These are phyloP conservation scores for Ganoderma meredithae DNA, from an alignment of 1,284 basidiomycete genomes.

Conservation along the genomic window DNA sequence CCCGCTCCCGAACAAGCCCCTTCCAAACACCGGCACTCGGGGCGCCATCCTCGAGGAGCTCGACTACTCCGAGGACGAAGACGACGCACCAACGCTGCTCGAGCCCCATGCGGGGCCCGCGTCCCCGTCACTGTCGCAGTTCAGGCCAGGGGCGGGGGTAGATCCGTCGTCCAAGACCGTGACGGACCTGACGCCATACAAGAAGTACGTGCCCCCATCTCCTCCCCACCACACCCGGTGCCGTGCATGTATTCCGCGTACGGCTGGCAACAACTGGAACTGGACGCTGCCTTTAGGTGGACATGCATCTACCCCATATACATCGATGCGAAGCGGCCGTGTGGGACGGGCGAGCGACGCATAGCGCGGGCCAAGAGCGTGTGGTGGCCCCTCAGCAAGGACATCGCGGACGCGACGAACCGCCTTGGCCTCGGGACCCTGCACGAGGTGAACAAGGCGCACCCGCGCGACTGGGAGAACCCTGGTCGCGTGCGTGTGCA, in stretches of 20 bases:
- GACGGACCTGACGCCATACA: slow-evolving; percentile 80
- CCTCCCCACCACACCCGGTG: background rate
- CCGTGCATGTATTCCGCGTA: slow-evolving; percentile 10
- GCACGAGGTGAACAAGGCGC: slow-evolving; percentile 89
- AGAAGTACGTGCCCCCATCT: slow-evolving; percentile 56
- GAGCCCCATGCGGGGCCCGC: slow-evolving; percentile 53
- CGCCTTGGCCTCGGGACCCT: slow-evolving; percentile 81
- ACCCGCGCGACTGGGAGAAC: slow-evolving; percentile 97
- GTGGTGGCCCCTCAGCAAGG: slow-evolving; percentile 95
- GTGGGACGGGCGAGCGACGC: slow-evolving; percentile 83
- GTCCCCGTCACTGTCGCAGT: slow-evolving; percentile 53
- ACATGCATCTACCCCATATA: slow-evolving; percentile 96
- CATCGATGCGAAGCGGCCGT: slow-evolving; percentile 93
- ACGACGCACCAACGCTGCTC: slow-evolving; percentile 42
- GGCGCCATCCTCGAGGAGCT: slow-evolving; percentile 85
- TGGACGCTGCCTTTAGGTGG: slow-evolving; percentile 66
- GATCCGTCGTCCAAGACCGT: slow-evolving; percentile 45
- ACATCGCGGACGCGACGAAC: slow-evolving; percentile 87
- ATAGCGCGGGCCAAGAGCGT: slow-evolving; percentile 81
- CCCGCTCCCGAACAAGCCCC: slow-evolving; percentile 67
- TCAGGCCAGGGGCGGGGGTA: slow-evolving; percentile 32
- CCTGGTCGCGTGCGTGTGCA: slow-evolving; percentile 92
- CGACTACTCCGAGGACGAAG: slow-evolving; percentile 40
- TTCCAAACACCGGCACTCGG: slow-evolving; percentile 70
- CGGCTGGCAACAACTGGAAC: slow-evolving; percentile 7